These are phyloP conservation scores for Axilococcus clingmanii DNA, from an alignment of 139 green algal genomes.

Conservation along the genomic window DNA sequence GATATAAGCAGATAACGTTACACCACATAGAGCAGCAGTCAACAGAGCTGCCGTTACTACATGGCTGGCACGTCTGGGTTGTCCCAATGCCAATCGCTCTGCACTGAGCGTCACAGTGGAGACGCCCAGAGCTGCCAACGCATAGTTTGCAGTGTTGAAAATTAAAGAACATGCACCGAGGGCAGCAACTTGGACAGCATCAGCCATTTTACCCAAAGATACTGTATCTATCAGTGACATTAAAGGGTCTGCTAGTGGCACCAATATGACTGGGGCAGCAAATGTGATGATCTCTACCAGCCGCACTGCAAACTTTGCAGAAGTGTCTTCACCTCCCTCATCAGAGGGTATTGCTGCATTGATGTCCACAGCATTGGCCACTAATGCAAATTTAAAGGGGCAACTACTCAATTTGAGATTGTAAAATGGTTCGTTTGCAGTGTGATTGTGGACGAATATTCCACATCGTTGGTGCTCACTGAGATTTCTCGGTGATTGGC, in stretches of 20 bases:
- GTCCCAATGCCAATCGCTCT: conserved; percentile 5
- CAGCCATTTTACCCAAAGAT: conserved; percentile 46
- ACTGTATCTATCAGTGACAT: conserved; percentile 72
- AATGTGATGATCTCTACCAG: conserved; percentile 13
- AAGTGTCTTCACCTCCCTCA: not conserved
- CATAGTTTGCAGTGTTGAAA: conserved; percentile 57
- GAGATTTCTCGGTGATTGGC: too few species aligned
- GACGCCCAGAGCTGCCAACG: conserved; percentile 43
- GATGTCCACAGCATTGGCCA: conserved; percentile 26
- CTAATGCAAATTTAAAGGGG: conserved; percentile 38
- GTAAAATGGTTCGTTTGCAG: too few species aligned
- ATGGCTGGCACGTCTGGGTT: not conserved
- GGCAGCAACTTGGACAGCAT: conserved; percentile 41
- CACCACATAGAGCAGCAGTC: conserved; percentile 6
- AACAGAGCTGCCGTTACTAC: conserved; percentile 10
- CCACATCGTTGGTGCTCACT: too few species aligned
- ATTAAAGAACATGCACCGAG: conserved; percentile 65
- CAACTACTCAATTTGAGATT: conserved; percentile 56
- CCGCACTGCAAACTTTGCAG: not conserved
- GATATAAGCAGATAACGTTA: conserved; percentile 2
- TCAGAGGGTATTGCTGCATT: conserved; percentile 2
- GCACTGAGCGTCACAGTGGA: conserved; percentile 28
- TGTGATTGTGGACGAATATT: too few species aligned
- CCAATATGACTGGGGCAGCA: conserved; percentile 36
- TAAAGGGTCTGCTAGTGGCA: conserved; percentile 66